Evolutionary conservation across 306 rosid genomes (phyloP).

Genomic region (Acacia crassicarpa): DNA sequence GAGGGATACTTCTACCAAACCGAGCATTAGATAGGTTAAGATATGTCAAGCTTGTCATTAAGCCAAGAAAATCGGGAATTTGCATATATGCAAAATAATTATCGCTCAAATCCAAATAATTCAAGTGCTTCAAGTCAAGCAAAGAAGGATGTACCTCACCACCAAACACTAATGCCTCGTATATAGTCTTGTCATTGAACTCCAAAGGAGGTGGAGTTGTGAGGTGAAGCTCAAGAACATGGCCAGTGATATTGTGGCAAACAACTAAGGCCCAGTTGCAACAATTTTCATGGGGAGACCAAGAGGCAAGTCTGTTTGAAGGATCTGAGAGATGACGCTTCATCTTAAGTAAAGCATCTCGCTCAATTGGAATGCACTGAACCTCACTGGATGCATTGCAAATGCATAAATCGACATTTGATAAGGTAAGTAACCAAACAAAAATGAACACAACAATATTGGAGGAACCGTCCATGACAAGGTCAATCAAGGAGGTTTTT

Average conservation of each 20-base stretch:
- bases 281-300: background rate
- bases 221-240: background rate
- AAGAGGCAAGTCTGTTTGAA: background rate
- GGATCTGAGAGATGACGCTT: background rate
- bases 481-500: background rate
- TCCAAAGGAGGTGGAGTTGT: no score
- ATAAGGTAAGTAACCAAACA: background rate
- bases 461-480: background rate
- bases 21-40: no score
- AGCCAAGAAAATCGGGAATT: no score
- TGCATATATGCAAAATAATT: no score
- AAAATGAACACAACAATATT: background rate
- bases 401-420: background rate
- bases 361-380: background rate
- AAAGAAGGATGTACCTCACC: no score
- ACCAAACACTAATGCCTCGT: no score
- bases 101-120: no score
- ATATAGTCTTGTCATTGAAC: no score
- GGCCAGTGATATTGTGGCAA: background rate
- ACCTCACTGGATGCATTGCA: background rate
- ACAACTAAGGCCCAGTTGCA: background rate
- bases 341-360: background rate
- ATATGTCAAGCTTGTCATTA: no score
- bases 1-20: no score
- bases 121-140: no score